Evolutionary conservation across 768 basidiomycete species (phyloP).

Genomic region (Lactarius hatsudake): DNA sequence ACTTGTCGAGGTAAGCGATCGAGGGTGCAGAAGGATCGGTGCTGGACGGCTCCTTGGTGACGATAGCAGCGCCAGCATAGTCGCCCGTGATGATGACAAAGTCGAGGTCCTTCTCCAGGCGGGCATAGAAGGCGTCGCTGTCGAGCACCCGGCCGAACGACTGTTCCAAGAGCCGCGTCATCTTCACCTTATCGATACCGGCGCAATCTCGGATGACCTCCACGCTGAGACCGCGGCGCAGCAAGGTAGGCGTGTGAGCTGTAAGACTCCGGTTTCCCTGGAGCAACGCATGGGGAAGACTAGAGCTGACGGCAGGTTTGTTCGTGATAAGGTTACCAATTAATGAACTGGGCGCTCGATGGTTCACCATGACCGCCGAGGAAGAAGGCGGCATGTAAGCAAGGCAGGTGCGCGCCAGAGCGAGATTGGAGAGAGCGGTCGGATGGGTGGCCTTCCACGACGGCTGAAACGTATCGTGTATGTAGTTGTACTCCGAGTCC

Average conservation of each 20-base stretch:
- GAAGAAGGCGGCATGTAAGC: constrained; percentile 90
- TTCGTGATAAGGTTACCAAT: constrained; percentile 98
- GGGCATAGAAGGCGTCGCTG: constrained; percentile 68
- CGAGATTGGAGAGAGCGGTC: constrained; percentile 81
- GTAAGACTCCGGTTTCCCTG: constrained; percentile 85
- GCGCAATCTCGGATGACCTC: constrained; percentile 67
- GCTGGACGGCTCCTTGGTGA: constrained; percentile 55
- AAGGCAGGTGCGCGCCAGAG: constrained; percentile 82
- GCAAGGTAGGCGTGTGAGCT: constrained; percentile 86
- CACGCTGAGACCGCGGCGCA: constrained; percentile 86
- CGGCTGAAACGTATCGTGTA: constrained; percentile 77
- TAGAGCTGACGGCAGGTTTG: constrained; percentile 93
- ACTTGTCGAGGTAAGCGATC: constrained; percentile 96
- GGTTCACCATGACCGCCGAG: constrained; percentile 95
- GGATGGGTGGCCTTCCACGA: constrained; percentile 78
- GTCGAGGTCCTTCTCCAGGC: constrained; percentile 76
- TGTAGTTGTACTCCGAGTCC: constrained; percentile 79
- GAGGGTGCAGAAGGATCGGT: constrained; percentile 47
- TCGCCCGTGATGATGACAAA: constrained; percentile 94
- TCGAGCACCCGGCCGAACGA: constrained; percentile 79
- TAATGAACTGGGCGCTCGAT: constrained; percentile 91
- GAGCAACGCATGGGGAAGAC: constrained; percentile 89
- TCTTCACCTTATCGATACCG: constrained; percentile 71
- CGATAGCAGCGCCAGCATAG: constrained; percentile 91
- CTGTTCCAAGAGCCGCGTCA: constrained; percentile 81